phyloP scores from a whole-genome alignment of 2,329 filamentous ascomycete species.

The Hirsutella rhossiliensis region DNA sequence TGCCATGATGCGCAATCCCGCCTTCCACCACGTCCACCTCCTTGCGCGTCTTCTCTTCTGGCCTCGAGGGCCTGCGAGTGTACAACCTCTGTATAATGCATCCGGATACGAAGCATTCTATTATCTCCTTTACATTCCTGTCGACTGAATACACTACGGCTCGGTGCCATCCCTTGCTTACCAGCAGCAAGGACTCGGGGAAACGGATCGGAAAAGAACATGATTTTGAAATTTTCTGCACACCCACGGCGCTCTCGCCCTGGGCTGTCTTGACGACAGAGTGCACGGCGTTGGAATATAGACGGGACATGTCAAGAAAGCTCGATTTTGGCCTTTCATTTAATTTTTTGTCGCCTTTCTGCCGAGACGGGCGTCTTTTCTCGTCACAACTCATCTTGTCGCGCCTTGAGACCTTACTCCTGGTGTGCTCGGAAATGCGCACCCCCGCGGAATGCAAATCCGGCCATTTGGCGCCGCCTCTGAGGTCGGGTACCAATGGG shows the following conservation, averaged over 20 bases:
- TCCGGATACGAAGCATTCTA: neutral
- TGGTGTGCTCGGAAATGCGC: neutral
- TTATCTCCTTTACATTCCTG: conserved; percentile 12
- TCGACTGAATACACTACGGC: conserved; percentile 22
- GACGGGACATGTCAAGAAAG: conserved; percentile 13
- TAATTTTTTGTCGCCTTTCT: conserved; percentile 1
- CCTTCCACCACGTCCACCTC: neutral
- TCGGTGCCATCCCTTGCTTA: conserved; percentile 25
- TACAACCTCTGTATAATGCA: conserved; percentile 13
- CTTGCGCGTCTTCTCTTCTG: conserved; percentile 7
- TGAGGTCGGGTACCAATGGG: conserved; percentile 11
- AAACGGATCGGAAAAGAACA: conserved; percentile 7
- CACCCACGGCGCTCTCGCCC: conserved; percentile 1
- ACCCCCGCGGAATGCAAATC: conserved; percentile 16
- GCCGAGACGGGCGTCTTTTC: conserved; percentile 2
- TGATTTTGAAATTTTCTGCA: conserved; percentile 1
- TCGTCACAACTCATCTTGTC: conserved; percentile 7
- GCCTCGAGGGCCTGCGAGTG: conserved; percentile 8
- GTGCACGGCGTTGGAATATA: conserved; percentile 21
- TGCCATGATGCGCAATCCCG: neutral
- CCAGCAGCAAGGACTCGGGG: conserved; percentile 20
- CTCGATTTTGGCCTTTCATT: conserved; percentile 8
- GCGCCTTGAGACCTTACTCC: conserved; percentile 4
- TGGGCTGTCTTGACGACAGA: conserved; percentile 7
- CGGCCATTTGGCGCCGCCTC: conserved; percentile 16